Evolutionary conservation across 2,329 filamentous ascomycete species (phyloP).

Genomic region (Ilyonectria sp.): DNA sequence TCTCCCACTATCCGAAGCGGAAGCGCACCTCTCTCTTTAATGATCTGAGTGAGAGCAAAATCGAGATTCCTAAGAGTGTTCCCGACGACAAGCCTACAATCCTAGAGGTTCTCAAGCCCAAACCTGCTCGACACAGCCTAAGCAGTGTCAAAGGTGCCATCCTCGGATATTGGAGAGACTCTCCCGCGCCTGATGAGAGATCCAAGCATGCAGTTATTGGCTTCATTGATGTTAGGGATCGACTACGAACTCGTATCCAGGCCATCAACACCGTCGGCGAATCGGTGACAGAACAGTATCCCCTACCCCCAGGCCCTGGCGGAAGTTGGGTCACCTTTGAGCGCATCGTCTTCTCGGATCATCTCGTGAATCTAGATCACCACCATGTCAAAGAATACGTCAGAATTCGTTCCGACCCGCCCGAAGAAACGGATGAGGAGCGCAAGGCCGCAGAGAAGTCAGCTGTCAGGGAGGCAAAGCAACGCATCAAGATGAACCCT

Average conservation of each 20-base stretch:
- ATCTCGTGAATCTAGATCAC: conserved; percentile 69
- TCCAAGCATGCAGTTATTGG: conserved; percentile 73
- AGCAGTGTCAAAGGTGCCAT: conserved; percentile 62
- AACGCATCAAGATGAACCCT: conserved; percentile 60
- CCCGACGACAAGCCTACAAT: conserved; percentile 50
- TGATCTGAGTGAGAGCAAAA: conserved; percentile 65
- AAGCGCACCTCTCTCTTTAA: conserved; percentile 68
- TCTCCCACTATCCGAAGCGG: conserved; percentile 67
- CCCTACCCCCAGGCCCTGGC: conserved; percentile 71
- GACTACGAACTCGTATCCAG: conserved; percentile 73
- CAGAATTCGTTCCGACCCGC: conserved; percentile 63
- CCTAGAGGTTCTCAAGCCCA: conserved; percentile 44
- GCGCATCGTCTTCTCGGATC: conserved; percentile 70
- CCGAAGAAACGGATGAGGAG: conserved; percentile 57
- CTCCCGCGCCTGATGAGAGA: conserved; percentile 61
- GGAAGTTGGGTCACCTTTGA: conserved; percentile 77
- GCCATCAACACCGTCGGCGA: conserved; percentile 64
- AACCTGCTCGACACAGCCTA: conserved; percentile 48
- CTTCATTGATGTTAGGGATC: conserved; percentile 74
- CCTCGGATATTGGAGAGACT: conserved; percentile 75
- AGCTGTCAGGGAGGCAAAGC: conserved; percentile 64
- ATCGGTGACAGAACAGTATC: conserved; percentile 60
- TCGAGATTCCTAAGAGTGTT: conserved; percentile 55
- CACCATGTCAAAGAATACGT: conserved; percentile 75
- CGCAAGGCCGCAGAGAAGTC: conserved; percentile 56